A percentile compares a stretch with the other conserved stretches of the same genome.
Evolutionary conservation across 129 eudicot genomes (phyloP).

Genomic region (Logfia minima): DNA sequence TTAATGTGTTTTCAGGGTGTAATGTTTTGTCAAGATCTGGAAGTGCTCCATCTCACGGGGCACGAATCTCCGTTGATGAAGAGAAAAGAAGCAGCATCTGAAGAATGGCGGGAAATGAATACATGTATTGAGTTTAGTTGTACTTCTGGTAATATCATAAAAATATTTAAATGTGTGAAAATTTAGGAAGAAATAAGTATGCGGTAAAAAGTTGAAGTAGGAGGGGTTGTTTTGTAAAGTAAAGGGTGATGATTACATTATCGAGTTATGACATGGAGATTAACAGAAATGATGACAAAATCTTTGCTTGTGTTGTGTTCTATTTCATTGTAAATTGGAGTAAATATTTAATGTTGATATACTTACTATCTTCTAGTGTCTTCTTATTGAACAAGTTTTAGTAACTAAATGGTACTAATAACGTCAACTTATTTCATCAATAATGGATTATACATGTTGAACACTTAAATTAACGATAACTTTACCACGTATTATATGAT

Average conservation of each 20-base stretch:
- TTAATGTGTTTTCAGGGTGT: conserved; percentile 38
- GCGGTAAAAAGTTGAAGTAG: conserved; percentile 16
- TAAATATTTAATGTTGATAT: not conserved
- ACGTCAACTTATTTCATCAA: too few species aligned
- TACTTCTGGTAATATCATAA: not conserved
- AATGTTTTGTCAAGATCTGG: conserved; percentile 49
- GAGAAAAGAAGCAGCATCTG: conserved; percentile 61
- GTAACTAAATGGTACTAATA: too few species aligned
- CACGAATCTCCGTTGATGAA: conserved; percentile 39
- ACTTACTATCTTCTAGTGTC: too few species aligned
- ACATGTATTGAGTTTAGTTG: conserved; percentile 15
- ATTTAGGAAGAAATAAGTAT: conserved; percentile 24
- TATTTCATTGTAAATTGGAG: conserved; percentile 4
- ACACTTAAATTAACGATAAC: too few species aligned
- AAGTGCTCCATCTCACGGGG: conserved; percentile 52
- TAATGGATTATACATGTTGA: too few species aligned
- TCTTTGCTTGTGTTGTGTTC: conserved; percentile 26
- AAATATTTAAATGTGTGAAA: conserved; percentile 21
- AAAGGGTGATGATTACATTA: conserved; percentile 34
- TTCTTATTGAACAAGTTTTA: too few species aligned
- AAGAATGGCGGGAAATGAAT: conserved; percentile 35
- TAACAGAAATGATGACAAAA: conserved; percentile 35
- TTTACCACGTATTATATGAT: too few species aligned
- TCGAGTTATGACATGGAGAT: conserved; percentile 38
- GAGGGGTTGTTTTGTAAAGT: conserved; percentile 31